Percentiles rank a stretch among this genome's conserved stretches.
Conservation (phyloP, 2,329 filamentous ascomycete species). For the Aspergillus chevalieri region DNA sequence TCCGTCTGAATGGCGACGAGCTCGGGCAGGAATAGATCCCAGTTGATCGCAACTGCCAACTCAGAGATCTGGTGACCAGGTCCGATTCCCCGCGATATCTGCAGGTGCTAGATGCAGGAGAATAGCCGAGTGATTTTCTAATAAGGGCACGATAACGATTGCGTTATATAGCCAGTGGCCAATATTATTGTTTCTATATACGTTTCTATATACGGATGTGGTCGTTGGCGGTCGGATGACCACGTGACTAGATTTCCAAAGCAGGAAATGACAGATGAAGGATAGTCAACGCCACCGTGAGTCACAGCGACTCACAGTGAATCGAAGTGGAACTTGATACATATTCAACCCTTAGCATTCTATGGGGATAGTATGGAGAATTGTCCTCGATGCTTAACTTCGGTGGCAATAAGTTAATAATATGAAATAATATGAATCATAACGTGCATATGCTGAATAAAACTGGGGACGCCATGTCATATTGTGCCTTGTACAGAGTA, state of each 20-base stretch:
- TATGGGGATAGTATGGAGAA: too few relatives aligned
- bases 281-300: not conserved
- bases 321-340: too few relatives aligned
- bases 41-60: slow-evolving; percentile 24
- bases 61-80: slow-evolving; percentile 29
- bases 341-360: too few relatives aligned
- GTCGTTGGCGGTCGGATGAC: too few relatives aligned
- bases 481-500: too few relatives aligned
- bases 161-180: not conserved
- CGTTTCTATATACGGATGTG: too few relatives aligned
- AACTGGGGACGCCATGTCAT: too few relatives aligned
- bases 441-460: too few relatives aligned
- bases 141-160: not conserved
- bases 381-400: too few relatives aligned
- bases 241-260: not conserved
- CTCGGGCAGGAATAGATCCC: slow-evolving; percentile 5
- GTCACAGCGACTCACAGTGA: not conserved
- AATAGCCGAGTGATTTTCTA: not conserved
- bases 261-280: not conserved
- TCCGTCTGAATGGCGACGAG: slow-evolving; percentile 6
- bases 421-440: too few relatives aligned
- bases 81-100: not conserved
- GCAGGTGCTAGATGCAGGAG: not conserved
- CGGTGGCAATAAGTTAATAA: too few relatives aligned
- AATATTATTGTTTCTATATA: not conserved